These are phyloP conservation scores for Tetrapisispora arboricola DNA, from an alignment of 805 yeast species.

Conservation along the genomic window DNA sequence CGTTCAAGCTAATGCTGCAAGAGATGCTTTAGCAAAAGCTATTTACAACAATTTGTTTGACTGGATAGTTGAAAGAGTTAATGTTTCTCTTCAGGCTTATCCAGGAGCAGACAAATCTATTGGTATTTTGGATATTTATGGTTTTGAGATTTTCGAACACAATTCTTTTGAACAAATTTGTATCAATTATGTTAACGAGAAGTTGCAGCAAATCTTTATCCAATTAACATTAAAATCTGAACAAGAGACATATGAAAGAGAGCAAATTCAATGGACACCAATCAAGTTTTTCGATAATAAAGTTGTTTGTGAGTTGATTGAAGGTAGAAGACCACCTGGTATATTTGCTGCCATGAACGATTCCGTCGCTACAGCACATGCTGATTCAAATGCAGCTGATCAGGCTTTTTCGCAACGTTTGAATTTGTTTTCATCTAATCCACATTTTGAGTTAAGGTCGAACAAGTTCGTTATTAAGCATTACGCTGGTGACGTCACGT, in stretches of 20 bases:
- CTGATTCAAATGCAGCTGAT: constrained; percentile 93
- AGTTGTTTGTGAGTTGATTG: constrained; percentile 93
- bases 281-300: constrained; percentile 93
- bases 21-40: constrained; percentile 93
- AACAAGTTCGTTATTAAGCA: constrained; percentile 85
- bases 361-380: constrained; percentile 97
- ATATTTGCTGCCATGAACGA: constrained; percentile 93
- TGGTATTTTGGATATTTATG: constrained; percentile 92
- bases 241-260: constrained; percentile 94
- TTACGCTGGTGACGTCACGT: constrained; percentile 97
- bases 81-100: constrained; percentile 55
- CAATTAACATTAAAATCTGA: constrained; percentile 92
- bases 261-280: constrained; percentile 95
- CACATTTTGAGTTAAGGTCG: constrained; percentile 82
- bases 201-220: constrained; percentile 91
- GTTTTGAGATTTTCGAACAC: constrained; percentile 91
- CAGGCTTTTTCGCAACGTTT: constrained; percentile 90
- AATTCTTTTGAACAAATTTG: constrained; percentile 93
- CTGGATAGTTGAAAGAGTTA: constrained; percentile 92
- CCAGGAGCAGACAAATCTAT: constrained; percentile 55
- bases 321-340: constrained; percentile 90
- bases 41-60: constrained; percentile 87
- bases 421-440: constrained; percentile 69
- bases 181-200: constrained; percentile 92
- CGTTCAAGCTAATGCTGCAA: constrained; percentile 89